A percentile compares a stretch with the other conserved stretches of the same genome.
Evolutionary conservation across 306 rosid genomes (phyloP).

Genomic region (Coriaria nepalensis): DNA sequence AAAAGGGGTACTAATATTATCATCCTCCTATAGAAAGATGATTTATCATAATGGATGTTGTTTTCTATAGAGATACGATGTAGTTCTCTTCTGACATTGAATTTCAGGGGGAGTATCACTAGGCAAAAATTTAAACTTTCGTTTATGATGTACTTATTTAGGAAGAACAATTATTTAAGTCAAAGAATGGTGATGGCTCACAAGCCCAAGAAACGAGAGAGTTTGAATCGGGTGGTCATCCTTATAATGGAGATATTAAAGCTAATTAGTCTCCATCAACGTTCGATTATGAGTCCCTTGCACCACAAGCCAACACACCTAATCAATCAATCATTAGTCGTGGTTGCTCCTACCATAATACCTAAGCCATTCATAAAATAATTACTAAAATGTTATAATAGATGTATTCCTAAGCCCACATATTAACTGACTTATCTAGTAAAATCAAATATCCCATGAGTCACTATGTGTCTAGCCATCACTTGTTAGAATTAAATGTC

Average conservation of each 20-base stretch:
- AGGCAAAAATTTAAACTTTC: conserved; percentile 2
- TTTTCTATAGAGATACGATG: background rate
- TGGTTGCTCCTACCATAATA: too few relatives aligned
- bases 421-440: background rate
- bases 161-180: too few relatives aligned
- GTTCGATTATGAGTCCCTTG: background rate
- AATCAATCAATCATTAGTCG: background rate
- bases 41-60: background rate
- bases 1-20: background rate
- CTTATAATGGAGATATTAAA: background rate
- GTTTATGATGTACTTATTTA: too few relatives aligned
- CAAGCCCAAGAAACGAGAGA: background rate
- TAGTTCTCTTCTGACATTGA: background rate
- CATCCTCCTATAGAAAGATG: background rate
- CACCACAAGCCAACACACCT: background rate
- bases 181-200: too few relatives aligned
- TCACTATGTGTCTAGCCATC: conserved; percentile 1
- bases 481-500: background rate
- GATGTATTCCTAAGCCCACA: conserved; percentile 1
- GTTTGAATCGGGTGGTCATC: background rate
- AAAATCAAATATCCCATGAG: background rate
- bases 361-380: background rate
- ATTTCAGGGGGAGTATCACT: background rate
- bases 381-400: background rate
- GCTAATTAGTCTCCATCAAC: background rate